phyloP scores from a whole-genome alignment of 495 filamentous ascomycete genomes.

The Trichocladium antarcticum region DNA sequence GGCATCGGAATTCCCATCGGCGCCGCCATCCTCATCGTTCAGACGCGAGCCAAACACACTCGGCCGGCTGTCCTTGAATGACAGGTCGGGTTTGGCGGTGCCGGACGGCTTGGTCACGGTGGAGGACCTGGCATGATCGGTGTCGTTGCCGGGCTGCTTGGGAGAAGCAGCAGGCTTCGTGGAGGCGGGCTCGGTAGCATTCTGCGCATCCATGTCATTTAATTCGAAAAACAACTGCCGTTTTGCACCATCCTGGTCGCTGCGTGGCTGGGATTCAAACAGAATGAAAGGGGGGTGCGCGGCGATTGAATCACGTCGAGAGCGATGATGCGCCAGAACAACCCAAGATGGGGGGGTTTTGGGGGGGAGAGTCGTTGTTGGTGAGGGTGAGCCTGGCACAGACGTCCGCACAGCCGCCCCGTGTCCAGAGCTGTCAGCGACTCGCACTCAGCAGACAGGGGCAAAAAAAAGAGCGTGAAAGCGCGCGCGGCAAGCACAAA shows the following conservation, averaged over 20 bases:
- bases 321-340: conserved; percentile 19
- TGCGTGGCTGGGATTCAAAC: conserved; percentile 24
- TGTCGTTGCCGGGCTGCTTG: conserved; percentile 35
- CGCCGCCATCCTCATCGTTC: conserved; percentile 32
- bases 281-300: conserved; percentile 5
- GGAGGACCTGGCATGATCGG: conserved; percentile 31
- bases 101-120: conserved; percentile 27
- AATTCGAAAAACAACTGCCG: conserved; percentile 37
- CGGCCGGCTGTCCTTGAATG: conserved; percentile 16
- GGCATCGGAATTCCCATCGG: conserved; percentile 61
- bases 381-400: conserved; percentile 9
- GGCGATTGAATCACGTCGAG: conserved; percentile 21
- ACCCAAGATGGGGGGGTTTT: conserved; percentile 1
- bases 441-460: conserved; percentile 8
- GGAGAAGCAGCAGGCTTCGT: conserved; percentile 43
- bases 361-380: conserved; percentile 6
- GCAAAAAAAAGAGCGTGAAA: neutral
- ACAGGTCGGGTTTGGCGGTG: conserved; percentile 17
- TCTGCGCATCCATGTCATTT: conserved; percentile 51
- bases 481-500: conserved; percentile 8
- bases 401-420: conserved; percentile 19
- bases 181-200: conserved; percentile 47
- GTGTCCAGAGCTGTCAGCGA: conserved; percentile 13
- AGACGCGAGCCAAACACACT: conserved; percentile 6
- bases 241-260: conserved; percentile 45